Conservation (phyloP, 768 basidiomycete genomes). For the Boletus subcaerulescens region DNA sequence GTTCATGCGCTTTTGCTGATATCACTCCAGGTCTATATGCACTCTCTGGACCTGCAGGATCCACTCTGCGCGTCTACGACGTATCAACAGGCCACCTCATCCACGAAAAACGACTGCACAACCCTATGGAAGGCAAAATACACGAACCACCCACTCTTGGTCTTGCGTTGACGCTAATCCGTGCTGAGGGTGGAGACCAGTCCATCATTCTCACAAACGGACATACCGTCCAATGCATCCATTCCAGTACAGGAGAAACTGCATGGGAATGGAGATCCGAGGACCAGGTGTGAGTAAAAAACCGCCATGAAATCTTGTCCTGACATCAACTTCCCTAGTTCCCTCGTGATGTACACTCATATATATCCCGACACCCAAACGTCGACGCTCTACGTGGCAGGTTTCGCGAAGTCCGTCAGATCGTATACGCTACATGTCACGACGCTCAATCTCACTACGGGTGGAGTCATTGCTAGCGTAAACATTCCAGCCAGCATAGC, state of each 20-base stretch:
- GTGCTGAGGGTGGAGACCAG: conserved; percentile 29
- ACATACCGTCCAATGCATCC: conserved; percentile 51
- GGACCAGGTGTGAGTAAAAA: conserved; percentile 57
- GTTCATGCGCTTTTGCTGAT: background rate
- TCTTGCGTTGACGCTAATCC: conserved; percentile 42
- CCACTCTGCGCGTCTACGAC: conserved; percentile 68
- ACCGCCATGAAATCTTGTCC: background rate
- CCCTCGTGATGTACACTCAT: conserved; percentile 60
- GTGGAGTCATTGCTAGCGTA: conserved; percentile 45
- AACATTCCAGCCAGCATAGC: conserved; percentile 53
- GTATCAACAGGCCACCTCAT: conserved; percentile 58
- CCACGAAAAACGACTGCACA: conserved; percentile 62
- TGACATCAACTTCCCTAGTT: conserved; percentile 39
- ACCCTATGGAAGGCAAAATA: conserved; percentile 39
- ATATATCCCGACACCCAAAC: conserved; percentile 51
- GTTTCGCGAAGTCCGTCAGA: conserved; percentile 41
- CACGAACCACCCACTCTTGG: conserved; percentile 57
- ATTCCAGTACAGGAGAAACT: conserved; percentile 48
- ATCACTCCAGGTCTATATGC: conserved; percentile 55
- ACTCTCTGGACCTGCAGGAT: conserved; percentile 73
- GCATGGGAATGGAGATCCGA: conserved; percentile 73
- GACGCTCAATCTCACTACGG: conserved; percentile 53
- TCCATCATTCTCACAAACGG: conserved; percentile 57
- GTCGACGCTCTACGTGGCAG: conserved; percentile 54
- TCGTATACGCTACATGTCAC: conserved; percentile 67